phyloP scores from a whole-genome alignment of 2,329 filamentous ascomycete species.

The Pseudogymnoascus sp. region DNA sequence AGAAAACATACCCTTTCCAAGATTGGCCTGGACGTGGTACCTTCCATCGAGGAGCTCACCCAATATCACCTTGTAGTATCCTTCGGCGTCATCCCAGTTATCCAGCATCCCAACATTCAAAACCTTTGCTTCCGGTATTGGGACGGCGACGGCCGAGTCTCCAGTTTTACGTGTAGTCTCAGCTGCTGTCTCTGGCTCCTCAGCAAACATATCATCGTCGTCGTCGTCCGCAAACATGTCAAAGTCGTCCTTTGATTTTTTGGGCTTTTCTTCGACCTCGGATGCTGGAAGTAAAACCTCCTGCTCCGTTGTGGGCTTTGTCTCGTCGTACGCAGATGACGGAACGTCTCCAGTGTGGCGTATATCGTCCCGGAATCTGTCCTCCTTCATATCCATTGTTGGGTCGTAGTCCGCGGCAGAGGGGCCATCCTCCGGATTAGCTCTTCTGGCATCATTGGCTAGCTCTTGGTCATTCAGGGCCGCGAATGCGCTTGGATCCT shows the following conservation, averaged over 20 bases:
- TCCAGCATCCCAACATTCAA: conserved; percentile 73
- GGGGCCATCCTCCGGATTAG: conserved; percentile 59
- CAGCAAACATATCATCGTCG: conserved; percentile 58
- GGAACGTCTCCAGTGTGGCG: conserved; percentile 51
- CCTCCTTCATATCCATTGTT: conserved; percentile 80
- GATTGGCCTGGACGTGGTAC: conserved; percentile 79
- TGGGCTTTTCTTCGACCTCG: conserved; percentile 27
- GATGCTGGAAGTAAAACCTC: conserved; percentile 38
- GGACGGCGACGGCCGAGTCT: conserved; percentile 42
- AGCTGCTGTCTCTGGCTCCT: conserved; percentile 38
- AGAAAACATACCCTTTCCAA: conserved; percentile 95
- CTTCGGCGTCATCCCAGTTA: conserved; percentile 88
- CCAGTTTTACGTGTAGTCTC: conserved; percentile 35
- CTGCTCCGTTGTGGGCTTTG: conserved; percentile 45
- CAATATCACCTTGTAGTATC: conserved; percentile 91
- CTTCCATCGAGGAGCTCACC: conserved; percentile 84
- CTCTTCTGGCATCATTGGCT: conserved; percentile 44
- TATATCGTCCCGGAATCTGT: conserved; percentile 63
- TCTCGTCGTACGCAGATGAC: conserved; percentile 53
- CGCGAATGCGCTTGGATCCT: conserved; percentile 42
- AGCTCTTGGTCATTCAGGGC: conserved; percentile 62
- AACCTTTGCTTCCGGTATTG: conserved; percentile 43
- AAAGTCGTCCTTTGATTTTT: conserved; percentile 56
- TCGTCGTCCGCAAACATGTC: conserved; percentile 89
- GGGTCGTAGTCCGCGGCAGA: conserved; percentile 95